Evolutionary conservation across 495 filamentous ascomycete species (phyloP).

Genomic region (Neurospora intermedia): DNA sequence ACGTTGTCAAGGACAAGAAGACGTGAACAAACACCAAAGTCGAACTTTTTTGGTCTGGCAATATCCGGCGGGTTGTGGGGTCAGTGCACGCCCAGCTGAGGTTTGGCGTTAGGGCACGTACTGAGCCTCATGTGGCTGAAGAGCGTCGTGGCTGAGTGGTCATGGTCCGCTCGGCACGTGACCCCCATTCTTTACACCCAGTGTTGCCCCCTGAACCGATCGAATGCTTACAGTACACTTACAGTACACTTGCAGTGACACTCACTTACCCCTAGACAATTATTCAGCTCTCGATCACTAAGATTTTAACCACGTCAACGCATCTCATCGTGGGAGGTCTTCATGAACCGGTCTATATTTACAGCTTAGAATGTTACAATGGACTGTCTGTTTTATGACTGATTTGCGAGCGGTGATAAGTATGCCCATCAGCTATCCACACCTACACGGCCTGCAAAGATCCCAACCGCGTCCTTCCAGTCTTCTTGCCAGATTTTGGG

Average conservation of each 20-base stretch:
- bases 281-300: neutral
- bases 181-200: neutral
- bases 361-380: neutral
- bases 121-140: neutral
- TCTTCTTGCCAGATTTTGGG: neutral
- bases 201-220: neutral
- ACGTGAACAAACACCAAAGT: neutral
- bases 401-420: neutral
- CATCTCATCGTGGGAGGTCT: neutral
- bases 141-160: neutral
- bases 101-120: neutral
- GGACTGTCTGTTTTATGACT: neutral
- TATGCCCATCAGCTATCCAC: neutral
- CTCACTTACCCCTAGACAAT: neutral
- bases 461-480: neutral
- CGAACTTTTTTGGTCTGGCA: neutral
- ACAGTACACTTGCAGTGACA: neutral
- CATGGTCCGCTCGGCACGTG: neutral
- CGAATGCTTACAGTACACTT: neutral
- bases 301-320: neutral
- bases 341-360: neutral
- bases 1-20: constrained; percentile 1
- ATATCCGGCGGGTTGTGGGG: constrained; percentile 1
- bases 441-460: neutral
- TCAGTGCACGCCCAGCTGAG: neutral